Percentiles rank a stretch among this genome's conserved stretches.
phyloP scores from a whole-genome alignment of 257 asterid species.

The Solanum chiquidenum region DNA sequence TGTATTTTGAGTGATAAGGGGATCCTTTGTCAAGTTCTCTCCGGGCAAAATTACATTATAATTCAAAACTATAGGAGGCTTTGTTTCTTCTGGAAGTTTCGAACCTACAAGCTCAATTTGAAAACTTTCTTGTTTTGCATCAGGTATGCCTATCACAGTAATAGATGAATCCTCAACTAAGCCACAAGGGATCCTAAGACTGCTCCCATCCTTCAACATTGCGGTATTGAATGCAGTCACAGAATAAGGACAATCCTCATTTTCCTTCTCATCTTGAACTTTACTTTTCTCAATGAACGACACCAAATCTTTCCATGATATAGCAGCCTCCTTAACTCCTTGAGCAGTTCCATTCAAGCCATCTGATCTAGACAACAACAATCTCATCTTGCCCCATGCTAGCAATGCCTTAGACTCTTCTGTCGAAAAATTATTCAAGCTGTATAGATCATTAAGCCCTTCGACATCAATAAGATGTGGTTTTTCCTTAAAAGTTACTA shows the following conservation, averaged over 20 bases:
- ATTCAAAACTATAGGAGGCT: slow-evolving; percentile 55
- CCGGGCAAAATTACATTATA: slow-evolving; percentile 65
- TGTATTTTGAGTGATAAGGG: slow-evolving; percentile 58
- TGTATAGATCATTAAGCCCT: slow-evolving; percentile 47
- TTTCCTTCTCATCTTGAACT: slow-evolving; percentile 7
- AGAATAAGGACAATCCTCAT: slow-evolving; percentile 39
- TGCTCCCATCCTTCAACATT: slow-evolving; percentile 12
- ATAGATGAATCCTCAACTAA: slow-evolving; percentile 75
- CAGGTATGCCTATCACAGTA: slow-evolving; percentile 77
- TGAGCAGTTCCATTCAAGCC: slow-evolving; percentile 72
- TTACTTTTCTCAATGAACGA: slow-evolving; percentile 20
- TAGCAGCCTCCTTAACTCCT: slow-evolving; percentile 74
- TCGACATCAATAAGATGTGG: slow-evolving; percentile 30
- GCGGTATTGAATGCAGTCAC: slow-evolving; percentile 28
- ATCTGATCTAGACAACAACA: slow-evolving; percentile 66
- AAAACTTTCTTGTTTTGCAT: slow-evolving; percentile 39
- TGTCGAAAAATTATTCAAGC: slow-evolving; percentile 33
- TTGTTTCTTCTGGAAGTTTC: slow-evolving; percentile 30
- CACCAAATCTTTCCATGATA: slow-evolving; percentile 42
- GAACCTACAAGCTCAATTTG: slow-evolving; percentile 64
- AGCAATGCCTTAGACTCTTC: slow-evolving; percentile 37
- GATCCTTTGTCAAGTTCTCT: slow-evolving; percentile 65
- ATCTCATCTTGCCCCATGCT: slow-evolving; percentile 55
- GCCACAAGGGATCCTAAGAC: slow-evolving; percentile 74
- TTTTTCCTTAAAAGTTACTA: slow-evolving; percentile 18